phyloP scores from a whole-genome alignment of 306 rosid genomes.

The Castanea sativa region DNA sequence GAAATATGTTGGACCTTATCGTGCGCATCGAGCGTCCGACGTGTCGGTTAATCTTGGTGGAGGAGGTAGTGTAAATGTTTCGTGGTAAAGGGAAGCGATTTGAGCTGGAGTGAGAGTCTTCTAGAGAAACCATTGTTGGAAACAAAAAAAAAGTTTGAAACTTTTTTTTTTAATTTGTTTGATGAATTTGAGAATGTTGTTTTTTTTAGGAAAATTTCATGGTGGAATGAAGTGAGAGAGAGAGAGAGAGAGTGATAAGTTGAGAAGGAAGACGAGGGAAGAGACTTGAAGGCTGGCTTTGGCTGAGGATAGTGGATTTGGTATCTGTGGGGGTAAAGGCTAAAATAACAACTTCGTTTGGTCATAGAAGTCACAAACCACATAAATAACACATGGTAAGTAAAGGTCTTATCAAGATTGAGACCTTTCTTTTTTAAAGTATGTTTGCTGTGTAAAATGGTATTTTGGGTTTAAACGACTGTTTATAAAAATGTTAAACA shows the following conservation, averaged over 20 bases:
- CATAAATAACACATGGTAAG: slow-evolving; percentile 4
- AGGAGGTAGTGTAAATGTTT: slow-evolving; percentile 39
- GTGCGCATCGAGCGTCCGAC: slow-evolving; percentile 94
- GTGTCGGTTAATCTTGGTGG: slow-evolving; percentile 52
- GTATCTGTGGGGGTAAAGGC: neutral
- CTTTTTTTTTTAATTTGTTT: neutral
- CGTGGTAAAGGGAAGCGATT: slow-evolving; percentile 53
- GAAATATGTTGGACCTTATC: slow-evolving; percentile 66
- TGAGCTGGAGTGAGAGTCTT: slow-evolving; percentile 63
- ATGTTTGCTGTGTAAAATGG: no score
- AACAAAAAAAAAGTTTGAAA: no score
- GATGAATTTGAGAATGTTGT: neutral
- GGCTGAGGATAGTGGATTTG: slow-evolving; percentile 31
- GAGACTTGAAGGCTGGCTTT: slow-evolving; percentile 27
- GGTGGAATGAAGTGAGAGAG: slow-evolving; percentile 3
- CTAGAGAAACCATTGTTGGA: slow-evolving; percentile 68
- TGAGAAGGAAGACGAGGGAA: slow-evolving; percentile 29
- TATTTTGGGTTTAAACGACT: no score
- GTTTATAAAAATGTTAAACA: no score
- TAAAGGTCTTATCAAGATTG: neutral
- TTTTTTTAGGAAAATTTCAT: slow-evolving; percentile 29
- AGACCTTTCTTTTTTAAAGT: no score
- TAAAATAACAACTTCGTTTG: slow-evolving; percentile 7
- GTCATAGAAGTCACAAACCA: slow-evolving; percentile 31
- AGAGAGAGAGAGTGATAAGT: slow-evolving; percentile 12